phyloP scores from a whole-genome alignment of 495 filamentous ascomycete species.

The Trichocladium uniseriatum region DNA sequence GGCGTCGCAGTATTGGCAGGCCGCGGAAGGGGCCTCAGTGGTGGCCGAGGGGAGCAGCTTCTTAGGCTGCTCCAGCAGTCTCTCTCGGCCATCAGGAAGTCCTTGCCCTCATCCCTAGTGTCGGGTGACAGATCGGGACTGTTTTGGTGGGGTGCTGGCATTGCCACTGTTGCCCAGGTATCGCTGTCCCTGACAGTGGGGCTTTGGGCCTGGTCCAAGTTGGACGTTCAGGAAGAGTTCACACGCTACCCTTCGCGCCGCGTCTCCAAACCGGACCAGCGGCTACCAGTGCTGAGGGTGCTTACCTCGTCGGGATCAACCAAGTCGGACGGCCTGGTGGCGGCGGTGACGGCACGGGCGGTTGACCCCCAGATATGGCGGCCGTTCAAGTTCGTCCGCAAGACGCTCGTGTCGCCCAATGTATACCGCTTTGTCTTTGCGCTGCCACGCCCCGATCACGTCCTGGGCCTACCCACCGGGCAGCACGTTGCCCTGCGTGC shows the following conservation, averaged over 20 bases:
- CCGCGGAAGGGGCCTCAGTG: too few relatives aligned
- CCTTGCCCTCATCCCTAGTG: too few relatives aligned
- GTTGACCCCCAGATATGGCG: constrained; percentile 36
- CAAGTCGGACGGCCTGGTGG: too few relatives aligned
- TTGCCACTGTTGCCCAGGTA: constrained; percentile 6
- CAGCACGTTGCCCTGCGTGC: constrained; percentile 64
- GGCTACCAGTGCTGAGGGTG: too few relatives aligned
- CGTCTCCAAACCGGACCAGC: not conserved
- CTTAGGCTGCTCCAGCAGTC: too few relatives aligned
- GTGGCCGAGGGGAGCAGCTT: too few relatives aligned
- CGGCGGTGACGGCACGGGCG: not conserved
- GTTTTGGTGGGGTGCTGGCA: constrained; percentile 13
- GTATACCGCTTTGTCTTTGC: constrained; percentile 43
- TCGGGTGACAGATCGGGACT: too few relatives aligned
- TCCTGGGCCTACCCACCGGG: constrained; percentile 51
- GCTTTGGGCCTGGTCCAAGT: constrained; percentile 10
- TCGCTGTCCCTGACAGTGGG: not conserved
- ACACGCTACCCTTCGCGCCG: constrained; percentile 8
- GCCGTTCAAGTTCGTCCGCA: constrained; percentile 35
- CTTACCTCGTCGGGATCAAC: too few relatives aligned
- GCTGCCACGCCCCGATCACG: constrained; percentile 31
- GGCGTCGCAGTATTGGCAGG: too few relatives aligned
- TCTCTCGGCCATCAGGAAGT: too few relatives aligned
- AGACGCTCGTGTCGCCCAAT: constrained; percentile 35
- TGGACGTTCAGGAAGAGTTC: constrained; percentile 17